Conservation (phyloP, 495 filamentous ascomycete species). For the Clavariopsis aquatica region DNA sequence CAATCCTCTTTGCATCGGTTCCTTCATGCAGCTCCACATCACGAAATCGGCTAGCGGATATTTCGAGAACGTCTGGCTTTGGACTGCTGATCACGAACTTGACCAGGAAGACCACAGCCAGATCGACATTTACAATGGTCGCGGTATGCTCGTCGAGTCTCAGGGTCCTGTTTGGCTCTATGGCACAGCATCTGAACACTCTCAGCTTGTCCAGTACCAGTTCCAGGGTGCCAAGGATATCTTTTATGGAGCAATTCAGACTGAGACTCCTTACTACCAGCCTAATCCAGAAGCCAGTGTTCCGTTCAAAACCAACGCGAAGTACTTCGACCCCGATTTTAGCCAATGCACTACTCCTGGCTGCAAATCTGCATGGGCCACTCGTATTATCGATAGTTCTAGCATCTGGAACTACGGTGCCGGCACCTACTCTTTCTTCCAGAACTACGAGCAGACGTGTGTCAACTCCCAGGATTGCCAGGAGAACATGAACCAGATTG, state of each 20-base stretch:
- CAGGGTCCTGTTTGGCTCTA: conserved; percentile 60
- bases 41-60: conserved; percentile 43
- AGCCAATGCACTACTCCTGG: conserved; percentile 40
- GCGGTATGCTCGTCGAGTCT: conserved; percentile 56
- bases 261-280: conserved; percentile 66
- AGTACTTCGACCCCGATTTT: conserved; percentile 47
- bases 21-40: conserved; percentile 46
- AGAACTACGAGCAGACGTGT: conserved; percentile 69
- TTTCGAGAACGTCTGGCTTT: conserved; percentile 50
- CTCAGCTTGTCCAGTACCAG: conserved; percentile 80
- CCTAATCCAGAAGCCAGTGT: conserved; percentile 41
- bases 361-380: conserved; percentile 57
- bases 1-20: conserved; percentile 50
- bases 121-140: conserved; percentile 50
- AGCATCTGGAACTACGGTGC: conserved; percentile 43
- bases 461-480: conserved; percentile 77
- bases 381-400: conserved; percentile 47
- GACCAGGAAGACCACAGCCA: conserved; percentile 44
- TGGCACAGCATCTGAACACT: conserved; percentile 77
- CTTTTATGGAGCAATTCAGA: conserved; percentile 76
- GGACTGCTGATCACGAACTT: conserved; percentile 50
- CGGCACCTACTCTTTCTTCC: conserved; percentile 58
- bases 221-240: conserved; percentile 67
- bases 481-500: conserved; percentile 80
- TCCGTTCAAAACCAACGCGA: conserved; percentile 41